Conservation (phyloP, 2,329 filamentous ascomycete genomes). For the Calonectria pseudoreteaudii region DNA sequence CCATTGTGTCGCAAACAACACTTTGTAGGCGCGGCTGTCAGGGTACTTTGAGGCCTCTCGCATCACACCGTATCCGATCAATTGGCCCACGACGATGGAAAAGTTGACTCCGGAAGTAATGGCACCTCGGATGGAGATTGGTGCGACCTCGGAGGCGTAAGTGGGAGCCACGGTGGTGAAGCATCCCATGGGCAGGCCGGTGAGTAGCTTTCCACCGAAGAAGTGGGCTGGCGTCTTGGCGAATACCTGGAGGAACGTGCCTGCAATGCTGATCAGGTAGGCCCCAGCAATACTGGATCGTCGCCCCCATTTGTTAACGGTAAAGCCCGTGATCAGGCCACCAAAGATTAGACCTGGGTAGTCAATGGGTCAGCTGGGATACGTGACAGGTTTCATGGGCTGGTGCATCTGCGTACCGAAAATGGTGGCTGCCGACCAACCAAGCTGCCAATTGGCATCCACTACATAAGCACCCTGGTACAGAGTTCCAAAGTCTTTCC, state of each 20-base stretch:
- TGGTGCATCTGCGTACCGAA: neutral
- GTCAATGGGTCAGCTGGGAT: neutral
- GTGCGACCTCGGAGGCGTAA: slow-evolving; percentile 40
- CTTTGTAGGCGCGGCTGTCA: slow-evolving; percentile 37
- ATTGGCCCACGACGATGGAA: slow-evolving; percentile 38
- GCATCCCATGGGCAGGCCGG: slow-evolving; percentile 28
- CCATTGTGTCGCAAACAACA: slow-evolving; percentile 49
- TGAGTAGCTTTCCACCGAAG: slow-evolving; percentile 15
- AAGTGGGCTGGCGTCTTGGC: neutral
- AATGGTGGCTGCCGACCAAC: neutral
- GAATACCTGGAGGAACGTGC: slow-evolving; percentile 18
- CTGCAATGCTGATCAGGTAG: slow-evolving; percentile 4
- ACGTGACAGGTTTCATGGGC: neutral
- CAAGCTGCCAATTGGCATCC: slow-evolving; percentile 21
- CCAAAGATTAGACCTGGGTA: slow-evolving; percentile 2
- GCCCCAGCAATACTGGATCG: neutral
- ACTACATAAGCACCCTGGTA: slow-evolving; percentile 16
- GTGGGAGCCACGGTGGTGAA: slow-evolving; percentile 36
- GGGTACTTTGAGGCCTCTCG: slow-evolving; percentile 40
- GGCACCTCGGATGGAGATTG: slow-evolving; percentile 38
- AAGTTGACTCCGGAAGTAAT: slow-evolving; percentile 40
- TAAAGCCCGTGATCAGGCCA: neutral
- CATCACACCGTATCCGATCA: slow-evolving; percentile 37
- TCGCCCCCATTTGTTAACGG: slow-evolving; percentile 8
- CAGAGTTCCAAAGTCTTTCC: slow-evolving; percentile 15